phyloP scores from a whole-genome alignment of 1,139 yeast species.

The Blastobotrys indianensis region DNA sequence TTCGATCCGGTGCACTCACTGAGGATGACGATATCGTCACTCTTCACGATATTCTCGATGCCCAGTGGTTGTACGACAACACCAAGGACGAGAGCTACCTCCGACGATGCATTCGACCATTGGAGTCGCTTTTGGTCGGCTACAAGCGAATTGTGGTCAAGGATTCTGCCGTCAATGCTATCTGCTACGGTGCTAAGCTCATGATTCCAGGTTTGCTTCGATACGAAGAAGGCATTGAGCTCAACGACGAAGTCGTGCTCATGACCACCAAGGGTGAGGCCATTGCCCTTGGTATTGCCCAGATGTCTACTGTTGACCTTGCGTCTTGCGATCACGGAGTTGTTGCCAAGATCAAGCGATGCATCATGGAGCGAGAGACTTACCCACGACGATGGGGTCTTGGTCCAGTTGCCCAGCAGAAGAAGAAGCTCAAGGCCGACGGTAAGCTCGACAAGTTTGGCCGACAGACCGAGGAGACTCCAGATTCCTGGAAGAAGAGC shows the following conservation, averaged over 20 bases:
- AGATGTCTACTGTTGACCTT: conserved; percentile 96
- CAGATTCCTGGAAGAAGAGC: conserved; percentile 82
- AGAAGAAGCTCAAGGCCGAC: conserved; percentile 95
- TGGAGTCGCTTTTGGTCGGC: conserved; percentile 87
- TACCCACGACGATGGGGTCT: conserved; percentile 99
- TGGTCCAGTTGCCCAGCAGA: conserved; percentile 98
- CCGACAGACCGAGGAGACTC: conserved; percentile 87
- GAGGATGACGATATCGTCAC: conserved; percentile 92
- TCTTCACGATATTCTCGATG: conserved; percentile 93
- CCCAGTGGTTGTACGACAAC: conserved; percentile 96
- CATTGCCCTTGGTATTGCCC: conserved; percentile 96
- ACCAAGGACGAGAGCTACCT: conserved; percentile 94
- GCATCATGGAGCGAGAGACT: conserved; percentile 98
- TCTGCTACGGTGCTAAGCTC: conserved; percentile 97
- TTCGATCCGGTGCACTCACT: conserved; percentile 91
- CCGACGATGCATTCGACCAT: conserved; percentile 90
- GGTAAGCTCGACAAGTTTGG: conserved; percentile 97
- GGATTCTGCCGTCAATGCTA: conserved; percentile 97
- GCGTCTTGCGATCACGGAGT: conserved; percentile 98
- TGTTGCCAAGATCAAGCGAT: conserved; percentile 97
- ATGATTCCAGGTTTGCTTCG: conserved; percentile 98
- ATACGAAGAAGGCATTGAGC: conserved; percentile 96
- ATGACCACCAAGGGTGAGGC: conserved; percentile 99
- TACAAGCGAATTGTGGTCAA: conserved; percentile 96
- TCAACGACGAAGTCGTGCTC: conserved; percentile 94